A percentile compares a stretch with the other conserved stretches of the same genome.
Evolutionary conservation across 2,329 filamentous ascomycete species (phyloP).

Genomic region (Cytospora paraplurivora): DNA sequence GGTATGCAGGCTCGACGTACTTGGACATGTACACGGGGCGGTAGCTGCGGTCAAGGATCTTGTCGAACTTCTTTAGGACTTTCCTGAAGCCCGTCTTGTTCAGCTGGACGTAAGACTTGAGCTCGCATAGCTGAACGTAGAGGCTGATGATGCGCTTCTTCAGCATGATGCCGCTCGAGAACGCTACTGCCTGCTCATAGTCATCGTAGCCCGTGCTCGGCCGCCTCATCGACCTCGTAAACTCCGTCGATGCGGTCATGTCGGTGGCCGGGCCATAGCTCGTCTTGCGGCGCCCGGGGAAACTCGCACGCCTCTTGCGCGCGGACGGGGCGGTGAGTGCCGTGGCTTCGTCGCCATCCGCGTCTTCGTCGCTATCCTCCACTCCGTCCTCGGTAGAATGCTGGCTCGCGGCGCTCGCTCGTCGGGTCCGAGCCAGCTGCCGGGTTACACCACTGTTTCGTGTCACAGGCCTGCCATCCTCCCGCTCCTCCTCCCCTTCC

Average conservation of each 20-base stretch:
- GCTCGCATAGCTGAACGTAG: constrained; percentile 91
- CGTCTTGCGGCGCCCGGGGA: constrained; percentile 43
- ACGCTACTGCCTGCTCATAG: constrained; percentile 71
- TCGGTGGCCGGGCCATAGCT: constrained; percentile 48
- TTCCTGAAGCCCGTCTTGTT: constrained; percentile 97
- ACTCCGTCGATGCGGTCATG: constrained; percentile 64
- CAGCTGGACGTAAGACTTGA: constrained; percentile 93
- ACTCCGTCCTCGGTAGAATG: constrained; percentile 58
- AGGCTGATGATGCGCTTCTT: constrained; percentile 88
- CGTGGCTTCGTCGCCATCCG: constrained; percentile 61
- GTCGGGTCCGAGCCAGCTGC: constrained; percentile 35
- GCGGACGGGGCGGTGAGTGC: constrained; percentile 57
- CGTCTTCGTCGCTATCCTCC: constrained; percentile 64
- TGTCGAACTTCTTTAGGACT: constrained; percentile 98
- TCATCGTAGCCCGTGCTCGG: constrained; percentile 74
- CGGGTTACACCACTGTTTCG: constrained; percentile 36
- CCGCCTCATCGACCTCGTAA: constrained; percentile 58
- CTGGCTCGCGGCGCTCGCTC: constrained; percentile 44
- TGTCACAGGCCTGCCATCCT: constrained; percentile 34
- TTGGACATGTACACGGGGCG: constrained; percentile 75
- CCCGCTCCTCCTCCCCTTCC: constrained; percentile 49
- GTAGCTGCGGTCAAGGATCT: constrained; percentile 82
- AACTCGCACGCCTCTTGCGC: constrained; percentile 45
- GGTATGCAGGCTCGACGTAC: constrained; percentile 75
- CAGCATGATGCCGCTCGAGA: constrained; percentile 74